phyloP scores from a whole-genome alignment of 352 stramenopile genomes.

The Phytopythium aichiense region DNA sequence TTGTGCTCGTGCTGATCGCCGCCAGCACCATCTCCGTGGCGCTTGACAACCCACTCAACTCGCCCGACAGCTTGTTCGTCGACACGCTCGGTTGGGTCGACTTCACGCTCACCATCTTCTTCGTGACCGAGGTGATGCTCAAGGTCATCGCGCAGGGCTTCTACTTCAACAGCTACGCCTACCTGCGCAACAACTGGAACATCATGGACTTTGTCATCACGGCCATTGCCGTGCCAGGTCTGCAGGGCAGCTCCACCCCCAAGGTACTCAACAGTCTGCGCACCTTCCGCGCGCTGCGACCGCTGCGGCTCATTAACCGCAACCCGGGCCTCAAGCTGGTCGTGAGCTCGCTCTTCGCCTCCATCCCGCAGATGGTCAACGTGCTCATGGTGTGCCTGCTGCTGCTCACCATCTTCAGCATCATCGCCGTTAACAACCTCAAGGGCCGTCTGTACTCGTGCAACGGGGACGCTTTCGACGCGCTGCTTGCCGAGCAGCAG shows the following conservation, averaged over 20 bases:
- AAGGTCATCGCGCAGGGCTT: slow-evolving; percentile 77
- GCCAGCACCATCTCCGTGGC: slow-evolving; percentile 59
- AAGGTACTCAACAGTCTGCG: slow-evolving; percentile 52
- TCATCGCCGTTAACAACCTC: slow-evolving; percentile 90
- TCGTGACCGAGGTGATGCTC: slow-evolving; percentile 71
- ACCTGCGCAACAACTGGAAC: slow-evolving; percentile 82
- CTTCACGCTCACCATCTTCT: slow-evolving; percentile 56
- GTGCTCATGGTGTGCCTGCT: slow-evolving; percentile 79
- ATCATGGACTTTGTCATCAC: slow-evolving; percentile 84
- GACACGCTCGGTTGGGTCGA: slow-evolving; percentile 40
- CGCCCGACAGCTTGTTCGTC: slow-evolving; percentile 27
- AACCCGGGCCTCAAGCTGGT: slow-evolving; percentile 79
- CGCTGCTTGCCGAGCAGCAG: slow-evolving; percentile 24
- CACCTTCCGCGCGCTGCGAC: slow-evolving; percentile 60
- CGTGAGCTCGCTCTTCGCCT: slow-evolving; percentile 77
- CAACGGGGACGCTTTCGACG: slow-evolving; percentile 46
- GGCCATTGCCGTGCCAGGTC: slow-evolving; percentile 25
- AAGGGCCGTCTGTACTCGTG: slow-evolving; percentile 81
- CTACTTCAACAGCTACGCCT: slow-evolving; percentile 42
- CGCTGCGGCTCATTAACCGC: slow-evolving; percentile 77
- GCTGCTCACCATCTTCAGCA: slow-evolving; percentile 88
- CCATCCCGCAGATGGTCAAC: slow-evolving; percentile 81
- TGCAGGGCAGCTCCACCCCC: slow-evolving; percentile 17
- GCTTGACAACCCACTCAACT: slow-evolving; percentile 66
- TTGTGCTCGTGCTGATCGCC: slow-evolving; percentile 65